Conservation (phyloP, 2,329 filamentous ascomycete genomes). For the Scedosporium minutisporum region DNA sequence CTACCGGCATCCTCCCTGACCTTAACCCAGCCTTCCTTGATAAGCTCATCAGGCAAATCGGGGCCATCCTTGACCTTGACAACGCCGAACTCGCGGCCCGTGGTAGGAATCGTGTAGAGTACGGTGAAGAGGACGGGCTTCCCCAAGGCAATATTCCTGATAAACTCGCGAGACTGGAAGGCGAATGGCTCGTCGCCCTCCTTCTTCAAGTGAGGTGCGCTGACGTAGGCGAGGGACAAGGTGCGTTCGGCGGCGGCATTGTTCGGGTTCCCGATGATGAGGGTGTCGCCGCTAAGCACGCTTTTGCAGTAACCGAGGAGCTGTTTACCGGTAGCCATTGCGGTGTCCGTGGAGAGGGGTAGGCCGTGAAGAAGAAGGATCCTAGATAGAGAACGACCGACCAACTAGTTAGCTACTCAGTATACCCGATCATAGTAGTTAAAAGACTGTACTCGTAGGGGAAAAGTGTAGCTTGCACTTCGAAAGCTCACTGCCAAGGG, state of each 20-base stretch:
- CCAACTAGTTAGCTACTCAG: neutral
- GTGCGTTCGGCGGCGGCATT: slow-evolving; percentile 76
- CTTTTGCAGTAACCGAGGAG: slow-evolving; percentile 74
- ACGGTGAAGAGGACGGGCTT: slow-evolving; percentile 79
- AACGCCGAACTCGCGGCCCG: slow-evolving; percentile 79
- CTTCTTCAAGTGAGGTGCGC: slow-evolving; percentile 73
- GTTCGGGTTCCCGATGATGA: slow-evolving; percentile 72
- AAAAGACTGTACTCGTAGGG: neutral
- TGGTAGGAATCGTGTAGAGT: slow-evolving; percentile 78
- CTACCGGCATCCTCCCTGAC: slow-evolving; percentile 88
- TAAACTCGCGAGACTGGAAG: slow-evolving; percentile 89
- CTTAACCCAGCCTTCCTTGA: slow-evolving; percentile 87
- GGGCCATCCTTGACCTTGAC: slow-evolving; percentile 68
- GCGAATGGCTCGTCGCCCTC: slow-evolving; percentile 89
- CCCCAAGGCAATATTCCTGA: slow-evolving; percentile 74
- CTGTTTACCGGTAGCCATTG: slow-evolving; percentile 24
- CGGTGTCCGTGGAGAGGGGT: neutral
- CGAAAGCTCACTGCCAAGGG: neutral
- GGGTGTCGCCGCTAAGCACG: slow-evolving; percentile 85
- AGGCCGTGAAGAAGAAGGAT: slow-evolving; percentile 12
- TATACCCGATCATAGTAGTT: neutral
- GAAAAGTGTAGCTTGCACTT: too few species aligned
- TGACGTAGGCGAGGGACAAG: slow-evolving; percentile 86
- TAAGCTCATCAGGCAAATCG: slow-evolving; percentile 68
- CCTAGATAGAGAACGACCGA: neutral